Base-by-base conservation (phyloP, 1,139 yeast genomes). In the Magnusiomyces fungicola region DNA sequence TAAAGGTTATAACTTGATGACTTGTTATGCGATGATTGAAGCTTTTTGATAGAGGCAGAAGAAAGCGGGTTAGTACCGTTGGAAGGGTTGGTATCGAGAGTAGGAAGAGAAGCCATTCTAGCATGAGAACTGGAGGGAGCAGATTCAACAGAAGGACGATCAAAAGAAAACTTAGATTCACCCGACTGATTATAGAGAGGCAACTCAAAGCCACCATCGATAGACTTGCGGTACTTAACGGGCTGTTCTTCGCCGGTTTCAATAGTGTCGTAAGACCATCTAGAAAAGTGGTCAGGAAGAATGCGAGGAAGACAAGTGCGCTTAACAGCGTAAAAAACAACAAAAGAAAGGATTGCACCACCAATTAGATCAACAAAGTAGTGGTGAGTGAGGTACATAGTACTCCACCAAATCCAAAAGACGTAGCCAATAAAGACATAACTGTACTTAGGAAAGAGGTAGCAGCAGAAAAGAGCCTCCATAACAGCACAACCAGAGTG, bases 371-470 rank as follows among this genome's bases (percentile, higher is more conserved):
- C 97, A 55, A 89, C 81, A 64, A 90, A 90, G 68, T 90, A 90
- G 68, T 90, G 97, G 67, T 90, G 97, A 0, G 97, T 89, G 61
- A 90, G 76, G 68, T 90, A 90, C 97, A 90, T 90, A 19, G 97
- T 90, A 46, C 94, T 78, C 97, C 97, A 90, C 97, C 97, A 90
- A 59, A 90, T 76, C 95, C 96, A 88, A 56, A 81, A 70, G 22
- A 88, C 95, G 65, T 90, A 90, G 27, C 72, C 69, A 64, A 83
- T 75, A 73, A 90, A 86, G 14, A 82, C 60, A 3, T 81, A 76
- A 12, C 78, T 74, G 52, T 71, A 73, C 49, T 69, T 74, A 23
- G 97, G 97, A 65, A 90, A 89, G 53, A 88, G 70, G 73, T 88
- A 88, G 39, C 83, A 73, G 60, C 90, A 72, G 65, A 90, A 90